Percentiles rank a stretch among this genome's conserved stretches.
These are phyloP conservation scores for Verbena officinalis DNA, from an alignment of 257 asterid species.

Conservation along the genomic window DNA sequence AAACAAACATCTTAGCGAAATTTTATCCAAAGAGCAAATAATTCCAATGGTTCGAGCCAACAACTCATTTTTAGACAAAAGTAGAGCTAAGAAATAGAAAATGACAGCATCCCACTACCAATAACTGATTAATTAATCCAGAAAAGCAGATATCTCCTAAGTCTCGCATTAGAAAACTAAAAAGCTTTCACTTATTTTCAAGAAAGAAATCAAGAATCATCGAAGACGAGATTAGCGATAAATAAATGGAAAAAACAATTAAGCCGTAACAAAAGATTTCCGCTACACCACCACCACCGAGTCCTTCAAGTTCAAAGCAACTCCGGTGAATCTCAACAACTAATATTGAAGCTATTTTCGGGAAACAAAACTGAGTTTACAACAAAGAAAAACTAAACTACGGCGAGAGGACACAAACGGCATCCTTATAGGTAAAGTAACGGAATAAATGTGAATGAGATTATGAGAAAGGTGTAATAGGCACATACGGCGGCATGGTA, in stretches of 20 bases:
- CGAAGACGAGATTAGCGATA: neutral
- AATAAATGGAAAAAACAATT: neutral
- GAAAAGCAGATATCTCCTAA: constrained; percentile 19
- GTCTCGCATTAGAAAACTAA: neutral
- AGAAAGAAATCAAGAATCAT: neutral
- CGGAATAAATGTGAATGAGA: constrained; percentile 12
- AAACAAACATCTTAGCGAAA: neutral
- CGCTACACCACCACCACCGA: neutral
- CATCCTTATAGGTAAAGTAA: constrained; percentile 36
- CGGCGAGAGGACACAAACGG: constrained; percentile 35
- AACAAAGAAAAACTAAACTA: constrained; percentile 3
- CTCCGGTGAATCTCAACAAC: neutral
- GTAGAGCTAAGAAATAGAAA: neutral
- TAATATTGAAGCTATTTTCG: neutral
- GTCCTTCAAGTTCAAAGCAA: neutral
- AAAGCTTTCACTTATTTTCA: neutral
- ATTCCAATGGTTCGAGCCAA: neutral
- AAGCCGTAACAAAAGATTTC: neutral
- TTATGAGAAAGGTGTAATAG: constrained; percentile 26
- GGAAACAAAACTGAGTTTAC: neutral
- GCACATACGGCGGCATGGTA: constrained; percentile 64
- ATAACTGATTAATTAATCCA: neutral
- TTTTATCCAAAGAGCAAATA: neutral
- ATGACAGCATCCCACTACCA: constrained; percentile 6
- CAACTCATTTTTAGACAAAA: no score